Base-by-base conservation (phyloP, 2,329 filamentous ascomycete genomes). In the Bipolaris bicolor region DNA sequence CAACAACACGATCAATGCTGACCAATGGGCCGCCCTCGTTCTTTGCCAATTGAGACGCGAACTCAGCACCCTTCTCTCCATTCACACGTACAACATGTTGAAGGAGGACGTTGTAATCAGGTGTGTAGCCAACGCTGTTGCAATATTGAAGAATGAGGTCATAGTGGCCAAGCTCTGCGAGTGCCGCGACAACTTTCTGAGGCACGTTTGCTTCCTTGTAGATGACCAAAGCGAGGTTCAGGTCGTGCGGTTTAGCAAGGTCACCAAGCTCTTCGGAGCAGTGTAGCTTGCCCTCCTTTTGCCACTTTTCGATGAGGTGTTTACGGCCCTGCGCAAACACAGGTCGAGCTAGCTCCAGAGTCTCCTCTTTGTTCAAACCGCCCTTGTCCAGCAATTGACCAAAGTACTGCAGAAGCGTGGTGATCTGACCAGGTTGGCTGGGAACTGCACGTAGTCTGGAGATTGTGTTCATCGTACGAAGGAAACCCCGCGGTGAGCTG, bases 321-420 rank as follows among this genome's bases (percentile, higher is more conserved):
- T 97, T 98, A 64, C 95, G 88, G 77, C 93, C 95, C 78, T 99
- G 95, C 55, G 90, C 88, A 56, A 99, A 84, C 18, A 99, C 95
- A 18, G 95, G 95, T 65, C 92, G 88, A 9, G 95, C 93, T 60
- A 99, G 84, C 81, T 99, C 95, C 37, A 99, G 82, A 45, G 93
- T 97, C 79, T 99, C 95, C 65, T 96, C 90, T 74, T 89, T 88
- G 80, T 99, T 99, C 44, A 99, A 82, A 26, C 86, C 86, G 57
- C 95, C 94, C 85, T 99, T 97, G 76, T 99, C 96, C 33, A 99
- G 84, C 41, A 99, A 84, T 86, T 97, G 92, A 61, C 95, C 95
- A 68, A 99, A 99, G 80, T 99, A 99, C 76, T 98, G 95, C 51
- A 99, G 84, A 58, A 97, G 97, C 67, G 92, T 88, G 1, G 95